These are phyloP conservation scores for Alternaria sp. DNA, from an alignment of 2,329 filamentous ascomycete species.

Conservation along the genomic window DNA sequence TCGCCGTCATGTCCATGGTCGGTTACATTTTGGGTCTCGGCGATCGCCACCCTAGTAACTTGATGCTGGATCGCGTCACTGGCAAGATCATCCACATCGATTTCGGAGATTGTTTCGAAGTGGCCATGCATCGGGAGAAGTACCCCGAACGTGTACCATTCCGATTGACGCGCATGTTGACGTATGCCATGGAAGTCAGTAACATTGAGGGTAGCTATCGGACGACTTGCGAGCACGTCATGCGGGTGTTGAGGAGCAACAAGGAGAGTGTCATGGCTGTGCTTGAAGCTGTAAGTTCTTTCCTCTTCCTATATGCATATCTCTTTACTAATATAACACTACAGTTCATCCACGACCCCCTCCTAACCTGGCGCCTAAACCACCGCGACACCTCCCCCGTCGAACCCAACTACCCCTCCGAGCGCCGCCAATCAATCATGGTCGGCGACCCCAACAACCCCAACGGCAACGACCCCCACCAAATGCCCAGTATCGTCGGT, in stretches of 20 bases:
- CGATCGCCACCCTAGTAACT: conserved; percentile 95
- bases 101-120: conserved; percentile 99
- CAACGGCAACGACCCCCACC: conserved; percentile 22
- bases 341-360: conserved; percentile 98
- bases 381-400: conserved; percentile 66
- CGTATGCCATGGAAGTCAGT: conserved; percentile 99
- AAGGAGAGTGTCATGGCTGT: conserved; percentile 99
- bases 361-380: conserved; percentile 92
- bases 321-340: conserved; percentile 12
- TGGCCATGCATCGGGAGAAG: conserved; percentile 99
- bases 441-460: conserved; percentile 49
- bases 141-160: conserved; percentile 98
- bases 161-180: conserved; percentile 97
- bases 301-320: not conserved
- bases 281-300: conserved; percentile 83
- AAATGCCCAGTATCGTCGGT: conserved; percentile 41
- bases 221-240: conserved; percentile 97
- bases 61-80: conserved; percentile 95
- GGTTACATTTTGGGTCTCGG: conserved; percentile 97
- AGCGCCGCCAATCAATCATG: conserved; percentile 68
- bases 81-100: conserved; percentile 99
- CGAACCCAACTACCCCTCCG: conserved; percentile 67
- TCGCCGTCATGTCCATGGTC: conserved; percentile 99
- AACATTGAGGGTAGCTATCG: conserved; percentile 99
- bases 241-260: conserved; percentile 95